Percentiles rank a stretch among this genome's conserved stretches.
Conservation (phyloP, 2,329 filamentous ascomycete genomes). For the Ascocoryne sarcoides region DNA sequence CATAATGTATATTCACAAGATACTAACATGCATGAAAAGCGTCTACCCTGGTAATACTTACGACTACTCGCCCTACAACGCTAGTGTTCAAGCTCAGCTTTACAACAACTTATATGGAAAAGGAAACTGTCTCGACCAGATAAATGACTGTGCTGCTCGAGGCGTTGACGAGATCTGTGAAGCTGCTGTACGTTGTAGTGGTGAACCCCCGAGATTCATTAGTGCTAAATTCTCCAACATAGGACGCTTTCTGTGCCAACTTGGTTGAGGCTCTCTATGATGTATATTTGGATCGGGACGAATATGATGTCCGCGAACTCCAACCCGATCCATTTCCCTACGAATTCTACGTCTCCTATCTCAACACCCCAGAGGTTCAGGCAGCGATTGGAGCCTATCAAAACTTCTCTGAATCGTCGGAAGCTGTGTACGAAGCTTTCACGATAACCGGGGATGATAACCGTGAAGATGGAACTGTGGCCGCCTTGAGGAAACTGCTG, state of each 20-base stretch:
- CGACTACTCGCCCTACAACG: slow-evolving; percentile 43
- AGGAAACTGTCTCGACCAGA: slow-evolving; percentile 51
- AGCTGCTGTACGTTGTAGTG: slow-evolving; percentile 36
- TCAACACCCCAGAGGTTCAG: slow-evolving; percentile 46
- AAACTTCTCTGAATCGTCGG: slow-evolving; percentile 45
- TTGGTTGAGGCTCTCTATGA: slow-evolving; percentile 46
- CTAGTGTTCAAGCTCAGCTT: slow-evolving; percentile 38
- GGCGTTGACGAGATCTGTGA: slow-evolving; percentile 43
- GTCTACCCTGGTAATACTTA: slow-evolving; percentile 45
- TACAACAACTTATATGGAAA: slow-evolving; percentile 52
- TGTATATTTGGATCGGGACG: slow-evolving; percentile 42
- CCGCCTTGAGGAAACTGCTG: slow-evolving; percentile 47
- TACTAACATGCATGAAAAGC: too few relatives aligned
- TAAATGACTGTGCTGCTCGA: slow-evolving; percentile 44
- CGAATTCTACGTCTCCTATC: slow-evolving; percentile 44
- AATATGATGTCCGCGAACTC: slow-evolving; percentile 52
- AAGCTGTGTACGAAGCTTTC: slow-evolving; percentile 37
- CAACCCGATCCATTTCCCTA: slow-evolving; percentile 49
- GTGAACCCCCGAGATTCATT: too few relatives aligned
- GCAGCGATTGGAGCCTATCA: slow-evolving; percentile 49
- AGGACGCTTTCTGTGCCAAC: slow-evolving; percentile 44
- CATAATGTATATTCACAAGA: too few relatives aligned
- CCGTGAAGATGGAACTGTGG: slow-evolving; percentile 37
- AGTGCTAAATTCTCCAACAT: neutral
- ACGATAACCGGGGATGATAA: slow-evolving; percentile 40